Conservation (phyloP, 2,329 filamentous ascomycete species). For the Fusarium pininemorale region DNA sequence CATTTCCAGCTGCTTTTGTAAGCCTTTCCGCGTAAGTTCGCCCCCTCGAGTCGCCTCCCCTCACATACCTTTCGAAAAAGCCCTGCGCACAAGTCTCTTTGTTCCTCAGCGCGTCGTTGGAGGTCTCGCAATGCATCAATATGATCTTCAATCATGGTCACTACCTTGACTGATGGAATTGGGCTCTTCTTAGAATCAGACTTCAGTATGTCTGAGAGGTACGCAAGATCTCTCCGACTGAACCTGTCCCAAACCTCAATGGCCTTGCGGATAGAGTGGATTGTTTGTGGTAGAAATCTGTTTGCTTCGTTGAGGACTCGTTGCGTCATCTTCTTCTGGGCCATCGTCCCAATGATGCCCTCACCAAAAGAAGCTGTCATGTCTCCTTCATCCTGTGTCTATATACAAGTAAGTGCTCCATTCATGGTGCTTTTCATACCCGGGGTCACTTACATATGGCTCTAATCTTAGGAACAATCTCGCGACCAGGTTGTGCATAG, state of each 20-base stretch:
- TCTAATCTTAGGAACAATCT: neutral
- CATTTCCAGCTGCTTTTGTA: neutral
- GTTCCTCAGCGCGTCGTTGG: neutral
- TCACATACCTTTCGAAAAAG: constrained; percentile 4
- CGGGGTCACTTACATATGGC: neutral
- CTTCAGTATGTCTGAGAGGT: neutral
- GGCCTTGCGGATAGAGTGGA: neutral
- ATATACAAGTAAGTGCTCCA: fast-evolving
- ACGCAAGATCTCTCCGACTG: neutral
- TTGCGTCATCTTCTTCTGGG: neutral
- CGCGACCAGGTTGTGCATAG: neutral
- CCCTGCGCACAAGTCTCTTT: neutral
- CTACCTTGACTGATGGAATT: neutral
- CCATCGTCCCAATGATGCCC: fast-evolving
- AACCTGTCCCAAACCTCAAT: neutral
- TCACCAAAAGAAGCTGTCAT: fast-evolving
- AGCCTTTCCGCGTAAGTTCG: neutral
- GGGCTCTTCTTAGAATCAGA: neutral
- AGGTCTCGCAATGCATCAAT: neutral
- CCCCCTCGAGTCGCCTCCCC: neutral
- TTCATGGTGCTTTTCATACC: fast-evolving
- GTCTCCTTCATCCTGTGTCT: neutral
- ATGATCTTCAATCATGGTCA: neutral
- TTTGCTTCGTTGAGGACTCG: neutral
- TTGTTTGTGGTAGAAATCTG: neutral